A percentile compares a stretch with the other conserved stretches of the same genome.
Evolutionary conservation across 495 filamentous ascomycete genomes (phyloP).

Genomic region (Parathielavia hyrcaniae): DNA sequence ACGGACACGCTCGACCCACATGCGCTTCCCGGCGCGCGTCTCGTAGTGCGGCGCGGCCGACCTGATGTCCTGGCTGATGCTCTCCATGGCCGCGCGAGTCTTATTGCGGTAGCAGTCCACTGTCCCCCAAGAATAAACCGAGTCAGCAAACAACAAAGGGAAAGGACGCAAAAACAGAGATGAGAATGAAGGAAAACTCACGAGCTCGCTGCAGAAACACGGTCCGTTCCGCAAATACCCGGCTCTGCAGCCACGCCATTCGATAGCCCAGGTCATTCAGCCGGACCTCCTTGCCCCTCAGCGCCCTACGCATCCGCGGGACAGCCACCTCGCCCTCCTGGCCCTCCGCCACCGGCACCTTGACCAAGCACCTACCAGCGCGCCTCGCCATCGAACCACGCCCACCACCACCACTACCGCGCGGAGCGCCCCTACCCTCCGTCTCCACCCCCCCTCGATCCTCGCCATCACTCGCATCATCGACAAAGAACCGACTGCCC

Average conservation of each 20-base stretch:
- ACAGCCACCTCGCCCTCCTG: slow-evolving; percentile 61
- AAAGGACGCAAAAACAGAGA: neutral
- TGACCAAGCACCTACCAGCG: slow-evolving; percentile 31
- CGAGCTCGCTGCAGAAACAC: slow-evolving; percentile 88
- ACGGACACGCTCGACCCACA: slow-evolving; percentile 63
- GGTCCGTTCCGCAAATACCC: slow-evolving; percentile 74
- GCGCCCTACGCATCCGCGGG: slow-evolving; percentile 59
- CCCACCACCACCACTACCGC: slow-evolving; percentile 23
- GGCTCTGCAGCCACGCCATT: slow-evolving; percentile 91
- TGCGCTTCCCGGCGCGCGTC: slow-evolving; percentile 79
- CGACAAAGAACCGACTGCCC: slow-evolving; percentile 59
- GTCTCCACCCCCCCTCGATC: slow-evolving; percentile 54
- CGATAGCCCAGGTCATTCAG: slow-evolving; percentile 90
- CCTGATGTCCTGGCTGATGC: slow-evolving; percentile 61
- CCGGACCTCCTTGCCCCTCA: slow-evolving; percentile 69
- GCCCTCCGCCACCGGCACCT: slow-evolving; percentile 64
- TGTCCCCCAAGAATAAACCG: slow-evolving; percentile 37
- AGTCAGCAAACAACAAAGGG: neutral
- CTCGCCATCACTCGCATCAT: slow-evolving; percentile 47
- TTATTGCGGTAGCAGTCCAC: slow-evolving; percentile 95
- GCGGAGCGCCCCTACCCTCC: slow-evolving; percentile 32
- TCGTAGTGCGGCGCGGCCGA: slow-evolving; percentile 78
- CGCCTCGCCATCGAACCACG: neutral
- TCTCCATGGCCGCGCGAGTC: slow-evolving; percentile 73
- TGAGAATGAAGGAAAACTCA: no score